These are phyloP conservation scores for Termitomyces sp. DNA, from an alignment of 768 basidiomycete species.

Conservation along the genomic window DNA sequence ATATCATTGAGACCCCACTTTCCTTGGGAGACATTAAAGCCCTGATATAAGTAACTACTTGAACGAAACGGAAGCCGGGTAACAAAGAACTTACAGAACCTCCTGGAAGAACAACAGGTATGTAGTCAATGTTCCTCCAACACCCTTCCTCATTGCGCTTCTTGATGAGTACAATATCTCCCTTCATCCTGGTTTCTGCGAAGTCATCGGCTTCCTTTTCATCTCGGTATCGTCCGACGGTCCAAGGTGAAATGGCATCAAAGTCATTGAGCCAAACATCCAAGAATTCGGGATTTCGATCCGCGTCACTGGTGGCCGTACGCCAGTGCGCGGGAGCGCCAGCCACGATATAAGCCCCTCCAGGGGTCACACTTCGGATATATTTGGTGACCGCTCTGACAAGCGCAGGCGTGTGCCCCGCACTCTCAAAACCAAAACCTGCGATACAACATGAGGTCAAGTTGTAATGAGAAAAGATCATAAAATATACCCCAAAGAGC, in stretches of 20 bases:
- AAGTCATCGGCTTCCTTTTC: conserved; percentile 60
- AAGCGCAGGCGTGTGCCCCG: conserved; percentile 55
- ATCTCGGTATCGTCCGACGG: conserved; percentile 61
- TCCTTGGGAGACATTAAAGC: conserved; percentile 64
- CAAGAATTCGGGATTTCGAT: conserved; percentile 58
- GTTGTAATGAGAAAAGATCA: not conserved
- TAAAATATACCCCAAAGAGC: conserved; percentile 58
- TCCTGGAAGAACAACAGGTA: conserved; percentile 81
- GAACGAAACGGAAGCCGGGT: conserved; percentile 8
- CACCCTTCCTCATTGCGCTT: conserved; percentile 35
- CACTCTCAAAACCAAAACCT: conserved; percentile 67
- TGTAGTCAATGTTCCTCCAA: conserved; percentile 61
- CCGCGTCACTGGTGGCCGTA: conserved; percentile 61
- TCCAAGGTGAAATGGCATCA: conserved; percentile 82
- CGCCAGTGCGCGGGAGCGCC: conserved; percentile 76
- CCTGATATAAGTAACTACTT: conserved; percentile 31
- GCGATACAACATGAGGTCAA: conserved; percentile 1
- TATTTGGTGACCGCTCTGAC: conserved; percentile 49
- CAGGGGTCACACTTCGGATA: conserved; percentile 58
- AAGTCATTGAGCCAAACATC: conserved; percentile 73
- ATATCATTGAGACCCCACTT: conserved; percentile 71
- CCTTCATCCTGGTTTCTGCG: conserved; percentile 54
- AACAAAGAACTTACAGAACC: conserved; percentile 57
- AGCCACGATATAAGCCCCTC: conserved; percentile 69
- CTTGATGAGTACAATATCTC: conserved; percentile 56